These are phyloP conservation scores for Talaromyces sp. DNA, from an alignment of 2,329 filamentous ascomycete species.

Conservation along the genomic window DNA sequence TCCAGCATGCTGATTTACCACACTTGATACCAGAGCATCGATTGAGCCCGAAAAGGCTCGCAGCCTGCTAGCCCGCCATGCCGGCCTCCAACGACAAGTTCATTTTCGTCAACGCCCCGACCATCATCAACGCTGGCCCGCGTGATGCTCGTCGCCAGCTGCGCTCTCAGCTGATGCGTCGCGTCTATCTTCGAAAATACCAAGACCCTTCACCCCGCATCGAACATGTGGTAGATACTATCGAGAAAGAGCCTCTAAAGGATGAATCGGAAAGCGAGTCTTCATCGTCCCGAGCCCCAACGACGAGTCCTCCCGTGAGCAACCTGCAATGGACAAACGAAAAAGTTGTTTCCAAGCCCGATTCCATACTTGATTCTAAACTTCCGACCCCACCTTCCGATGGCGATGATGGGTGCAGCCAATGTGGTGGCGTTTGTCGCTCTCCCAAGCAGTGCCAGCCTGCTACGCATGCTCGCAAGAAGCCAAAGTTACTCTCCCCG, in stretches of 20 bases:
- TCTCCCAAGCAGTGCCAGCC: background rate
- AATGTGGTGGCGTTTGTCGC: background rate
- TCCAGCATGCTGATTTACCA: background rate
- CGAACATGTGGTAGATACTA: background rate
- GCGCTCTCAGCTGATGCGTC: conserved; percentile 13
- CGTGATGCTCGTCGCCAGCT: conserved; percentile 10
- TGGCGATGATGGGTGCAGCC: background rate
- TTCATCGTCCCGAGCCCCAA: background rate
- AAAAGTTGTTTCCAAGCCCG: background rate
- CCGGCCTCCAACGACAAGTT: conserved; percentile 8
- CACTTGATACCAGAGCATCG: background rate
- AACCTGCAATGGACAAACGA: background rate
- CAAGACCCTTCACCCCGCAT: background rate
- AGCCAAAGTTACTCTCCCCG: background rate
- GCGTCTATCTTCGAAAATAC: conserved; percentile 10
- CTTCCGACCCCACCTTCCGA: background rate
- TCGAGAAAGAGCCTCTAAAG: background rate
- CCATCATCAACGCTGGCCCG: conserved; percentile 10
- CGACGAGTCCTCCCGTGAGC: background rate
- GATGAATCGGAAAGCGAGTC: background rate
- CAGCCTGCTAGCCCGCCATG: background rate
- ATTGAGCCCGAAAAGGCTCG: background rate
- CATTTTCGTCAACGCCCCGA: conserved; percentile 12
- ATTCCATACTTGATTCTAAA: background rate
- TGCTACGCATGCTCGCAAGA: background rate